Conservation (phyloP, 2,329 filamentous ascomycete genomes). For the Verticillium tricorpus region DNA sequence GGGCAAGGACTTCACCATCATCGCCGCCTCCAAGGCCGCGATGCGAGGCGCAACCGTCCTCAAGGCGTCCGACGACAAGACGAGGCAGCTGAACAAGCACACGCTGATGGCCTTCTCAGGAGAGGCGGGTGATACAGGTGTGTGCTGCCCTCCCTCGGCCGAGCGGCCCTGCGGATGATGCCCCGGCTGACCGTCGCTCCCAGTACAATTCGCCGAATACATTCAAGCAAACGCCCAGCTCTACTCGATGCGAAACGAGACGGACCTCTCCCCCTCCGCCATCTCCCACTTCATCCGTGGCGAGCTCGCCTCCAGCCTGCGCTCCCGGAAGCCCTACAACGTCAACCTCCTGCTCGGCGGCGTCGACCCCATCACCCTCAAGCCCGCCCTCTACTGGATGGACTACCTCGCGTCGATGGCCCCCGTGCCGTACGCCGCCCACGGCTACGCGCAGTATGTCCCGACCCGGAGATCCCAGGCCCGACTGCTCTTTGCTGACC, state of each 20-base stretch:
- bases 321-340: conserved; percentile 90
- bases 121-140: conserved; percentile 93
- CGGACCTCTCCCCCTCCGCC: conserved; percentile 82
- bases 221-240: conserved; percentile 98
- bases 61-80: conserved; percentile 96
- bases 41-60: conserved; percentile 97
- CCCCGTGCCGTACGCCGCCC: conserved; percentile 88
- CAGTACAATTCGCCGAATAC: conserved; percentile 98
- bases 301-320: conserved; percentile 85
- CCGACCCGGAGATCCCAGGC: conserved; percentile 10
- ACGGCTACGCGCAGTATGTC: conserved; percentile 91
- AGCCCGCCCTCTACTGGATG: conserved; percentile 93
- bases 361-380: conserved; percentile 84
- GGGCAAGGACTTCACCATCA: conserved; percentile 98
- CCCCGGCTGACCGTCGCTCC: not conserved
- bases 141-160: conserved; percentile 15
- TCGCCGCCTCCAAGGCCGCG: conserved; percentile 94
- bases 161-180: not conserved
- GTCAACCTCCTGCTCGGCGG: conserved; percentile 95
- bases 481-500: conserved; percentile 16
- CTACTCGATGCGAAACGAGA: conserved; percentile 97
- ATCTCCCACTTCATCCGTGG: conserved; percentile 90
- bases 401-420: conserved; percentile 92
- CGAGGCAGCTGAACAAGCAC: conserved; percentile 84
- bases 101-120: conserved; percentile 93